A percentile compares a stretch with the other conserved stretches of the same genome.
phyloP scores from a whole-genome alignment of 2,329 filamentous ascomycete species.

The Scytalidium lignicola region DNA sequence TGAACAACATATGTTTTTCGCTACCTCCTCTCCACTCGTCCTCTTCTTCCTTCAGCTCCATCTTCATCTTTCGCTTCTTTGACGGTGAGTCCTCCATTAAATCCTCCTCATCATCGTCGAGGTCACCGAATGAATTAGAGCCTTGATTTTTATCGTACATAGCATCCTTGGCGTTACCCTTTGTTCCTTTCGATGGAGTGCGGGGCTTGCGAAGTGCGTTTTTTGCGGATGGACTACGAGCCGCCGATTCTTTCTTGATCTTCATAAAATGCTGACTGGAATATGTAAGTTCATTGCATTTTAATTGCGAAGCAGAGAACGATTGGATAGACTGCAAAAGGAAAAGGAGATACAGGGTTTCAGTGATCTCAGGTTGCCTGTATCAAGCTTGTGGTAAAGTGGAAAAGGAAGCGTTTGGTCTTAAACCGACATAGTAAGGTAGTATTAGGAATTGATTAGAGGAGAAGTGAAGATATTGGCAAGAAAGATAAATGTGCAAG shows the following conservation, averaged over 20 bases:
- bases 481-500: no score
- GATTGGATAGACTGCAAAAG: no score
- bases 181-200: not conserved
- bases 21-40: not conserved
- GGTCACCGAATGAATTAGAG: not conserved
- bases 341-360: no score
- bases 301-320: not conserved
- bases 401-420: no score
- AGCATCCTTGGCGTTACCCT: not conserved
- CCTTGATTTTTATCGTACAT: not conserved
- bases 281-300: not conserved
- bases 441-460: no score
- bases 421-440: no score
- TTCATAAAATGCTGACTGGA: not conserved
- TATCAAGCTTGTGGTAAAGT: no score
- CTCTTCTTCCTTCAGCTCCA: conserved; percentile 8
- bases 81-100: not conserved
- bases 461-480: no score
- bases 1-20: conserved; percentile 9
- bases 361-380: no score
- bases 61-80: conserved; percentile 14
- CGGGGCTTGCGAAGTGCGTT: not conserved
- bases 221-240: not conserved
- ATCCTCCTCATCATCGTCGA: conserved; percentile 6
- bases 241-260: not conserved